Conservation (phyloP, 139 green algal species). For the Chlorella sp. region DNA sequence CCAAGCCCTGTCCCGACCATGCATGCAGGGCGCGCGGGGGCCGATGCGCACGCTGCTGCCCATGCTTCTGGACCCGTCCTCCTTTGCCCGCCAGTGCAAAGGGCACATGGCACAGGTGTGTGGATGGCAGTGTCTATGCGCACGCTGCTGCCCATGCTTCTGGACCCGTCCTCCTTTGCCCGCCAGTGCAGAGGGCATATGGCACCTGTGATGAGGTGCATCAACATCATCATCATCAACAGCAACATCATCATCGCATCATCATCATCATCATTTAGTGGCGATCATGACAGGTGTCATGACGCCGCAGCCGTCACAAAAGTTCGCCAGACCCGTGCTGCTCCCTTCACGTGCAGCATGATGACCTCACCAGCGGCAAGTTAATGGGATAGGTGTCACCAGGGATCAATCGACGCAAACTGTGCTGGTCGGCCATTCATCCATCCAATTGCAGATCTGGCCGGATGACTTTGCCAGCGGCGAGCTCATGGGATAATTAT, state of each 20-base stretch:
- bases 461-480: slow-evolving; percentile 12
- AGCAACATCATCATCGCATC: neutral
- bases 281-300: neutral
- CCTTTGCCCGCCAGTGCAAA: neutral
- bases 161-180: neutral
- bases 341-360: neutral
- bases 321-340: too few species aligned
- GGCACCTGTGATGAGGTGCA: neutral
- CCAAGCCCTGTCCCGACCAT: neutral
- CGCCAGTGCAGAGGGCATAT: neutral
- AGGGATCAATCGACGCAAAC: neutral
- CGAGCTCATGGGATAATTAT: slow-evolving; percentile 12
- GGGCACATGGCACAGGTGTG: slow-evolving; percentile 7
- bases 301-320: too few species aligned
- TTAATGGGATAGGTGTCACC: neutral
- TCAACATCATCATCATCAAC: neutral
- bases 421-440: neutral
- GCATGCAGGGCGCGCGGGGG: slow-evolving; percentile 3
- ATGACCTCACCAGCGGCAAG: neutral
- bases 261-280: neutral
- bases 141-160: slow-evolving; percentile 5
- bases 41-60: slow-evolving; percentile 7
- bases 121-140: neutral
- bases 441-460: slow-evolving; percentile 16
- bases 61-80: slow-evolving; percentile 3